Base-by-base conservation (phyloP, 2,329 filamentous ascomycete species). In the Exutisphaerella laricina region DNA sequence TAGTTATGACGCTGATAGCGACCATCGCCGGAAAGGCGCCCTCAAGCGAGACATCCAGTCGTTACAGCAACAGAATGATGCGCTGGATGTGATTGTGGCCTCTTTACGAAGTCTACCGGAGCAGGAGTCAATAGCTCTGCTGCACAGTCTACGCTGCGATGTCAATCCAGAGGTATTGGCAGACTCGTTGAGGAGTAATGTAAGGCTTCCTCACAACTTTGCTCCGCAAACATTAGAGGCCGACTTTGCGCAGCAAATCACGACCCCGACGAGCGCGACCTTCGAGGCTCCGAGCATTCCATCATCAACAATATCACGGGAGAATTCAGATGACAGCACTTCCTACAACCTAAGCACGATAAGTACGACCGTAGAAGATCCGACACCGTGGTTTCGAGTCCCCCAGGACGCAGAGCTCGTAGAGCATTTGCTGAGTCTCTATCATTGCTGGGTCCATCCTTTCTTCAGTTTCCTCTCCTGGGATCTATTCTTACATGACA, bases 381-480 rank as follows among this genome's bases (percentile, higher is more conserved):
- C 34, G 12, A 36, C 33, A 8, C 31, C 46, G 5, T 65, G 61
- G 62, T 62, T 64, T 37, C 44, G 51, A 16, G 43, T 45, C 10
- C 61, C 60, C 1, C 58, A 62, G 21, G 61, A 64, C 37, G 51
- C 56, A 3, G 59, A 64, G 25, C 58, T 65, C 29, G 53, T 65
- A 21, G 57, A 63, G 22, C 61, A 65, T 37, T 48, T 66, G 8
- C 49, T 66, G 13, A 58, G 57, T 28, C 54, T 64, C 3, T 64
- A 63, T 39, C 59, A 61, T 28, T 56, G 50, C 26, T 87, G 83
- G 77, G 78, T 84, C 51, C 85, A 88, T 59, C 81, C 84, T 2
- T 86, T 82, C 9, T 86, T 85, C 63, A 78, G 82, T 3, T 78
- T 84, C 2, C 73, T 88, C 32, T 84, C 80, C 57, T 82, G 84